Evolutionary conservation across 345 rosid species (phyloP), one percentile per base, ranked within the genome.

Genomic region (Conringia planisiliqua): DNA sequence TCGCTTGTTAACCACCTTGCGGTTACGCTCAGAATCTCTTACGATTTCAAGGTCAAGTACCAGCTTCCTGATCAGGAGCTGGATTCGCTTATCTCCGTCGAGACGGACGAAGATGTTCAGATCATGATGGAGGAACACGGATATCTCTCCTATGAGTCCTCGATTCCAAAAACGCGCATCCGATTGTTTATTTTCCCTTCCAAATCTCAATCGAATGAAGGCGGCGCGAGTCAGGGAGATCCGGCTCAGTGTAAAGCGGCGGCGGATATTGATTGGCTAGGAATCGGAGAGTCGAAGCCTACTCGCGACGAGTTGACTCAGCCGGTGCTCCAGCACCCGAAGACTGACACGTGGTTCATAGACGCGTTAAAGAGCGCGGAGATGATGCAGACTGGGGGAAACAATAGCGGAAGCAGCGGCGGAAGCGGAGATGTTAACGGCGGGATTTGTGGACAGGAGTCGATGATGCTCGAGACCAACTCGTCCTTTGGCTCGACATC

Each of bases 401-500:
- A 55, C 36, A 68, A 74, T 36, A 71, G 72, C 42, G 75, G 35
- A 1, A 71, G 74, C 17, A 59, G 60, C 50, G 70, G 70, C 44
- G 77, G 77, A 14, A 54, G 81, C 27, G 88, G 85, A 10, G 87
- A 85, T 4, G 91, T 62, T 38, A 63, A 46, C 60, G 72, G 75
- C 11, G 79, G 78, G 30, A 55, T 64, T 62, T 67, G 77, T 17
- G 88, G 88, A 11, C 89, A 86, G 5, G 96, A 88, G 80, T 87
- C 94, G 46, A 74, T 92, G 80, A 76, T 78, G 52, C 75, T 92
- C 55, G 95, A 90, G 74, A 88, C 96, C 7, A 82, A 78, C 56
- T 90, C 92, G 20, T 88, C 98, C 1, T 92, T 87, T 75, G 95
- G 96, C 55, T 92, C 96, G 39, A 77, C 91, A 2, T 86, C 92